phyloP scores from a whole-genome alignment of 805 yeast genomes.

The Babjeviella inositovora region DNA sequence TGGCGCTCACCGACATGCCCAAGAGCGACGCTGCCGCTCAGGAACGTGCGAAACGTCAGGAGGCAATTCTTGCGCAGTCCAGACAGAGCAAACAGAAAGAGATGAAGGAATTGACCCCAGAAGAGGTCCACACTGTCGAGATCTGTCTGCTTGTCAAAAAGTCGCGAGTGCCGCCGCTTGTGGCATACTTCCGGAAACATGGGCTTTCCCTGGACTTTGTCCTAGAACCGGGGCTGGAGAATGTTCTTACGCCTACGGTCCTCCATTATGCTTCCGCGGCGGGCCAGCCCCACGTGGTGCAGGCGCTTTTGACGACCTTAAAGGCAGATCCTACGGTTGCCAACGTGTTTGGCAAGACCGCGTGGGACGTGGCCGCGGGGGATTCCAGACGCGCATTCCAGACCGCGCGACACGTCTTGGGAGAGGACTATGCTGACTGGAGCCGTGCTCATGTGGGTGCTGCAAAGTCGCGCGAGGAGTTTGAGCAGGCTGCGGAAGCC shows the following conservation, averaged over 20 bases:
- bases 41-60: slow-evolving; percentile 10
- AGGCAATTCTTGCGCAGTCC: slow-evolving; percentile 9
- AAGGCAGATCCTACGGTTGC: slow-evolving; percentile 54
- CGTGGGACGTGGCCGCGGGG: slow-evolving; percentile 48
- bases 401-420: slow-evolving; percentile 46
- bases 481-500: slow-evolving; percentile 23
- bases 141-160: slow-evolving; percentile 45
- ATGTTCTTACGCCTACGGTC: slow-evolving; percentile 47
- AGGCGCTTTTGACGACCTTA: slow-evolving; percentile 39
- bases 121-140: slow-evolving; percentile 40
- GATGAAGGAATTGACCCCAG: slow-evolving; percentile 9
- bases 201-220: slow-evolving; percentile 32
- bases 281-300: slow-evolving; percentile 53
- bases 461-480: slow-evolving; percentile 39
- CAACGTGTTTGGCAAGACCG: slow-evolving; percentile 40
- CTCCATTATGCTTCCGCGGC: slow-evolving; percentile 65
- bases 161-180: slow-evolving; percentile 62
- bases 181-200: slow-evolving; percentile 44
- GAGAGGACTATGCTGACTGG: slow-evolving; percentile 67
- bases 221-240: slow-evolving; percentile 39
- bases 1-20: slow-evolving; percentile 40
- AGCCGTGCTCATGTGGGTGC: slow-evolving; percentile 43
- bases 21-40: slow-evolving; percentile 14
- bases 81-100: slow-evolving; percentile 6
- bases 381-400: slow-evolving; percentile 44